These are phyloP conservation scores for Euphrasia confusa DNA, from an alignment of 257 asterid species.

Conservation along the genomic window DNA sequence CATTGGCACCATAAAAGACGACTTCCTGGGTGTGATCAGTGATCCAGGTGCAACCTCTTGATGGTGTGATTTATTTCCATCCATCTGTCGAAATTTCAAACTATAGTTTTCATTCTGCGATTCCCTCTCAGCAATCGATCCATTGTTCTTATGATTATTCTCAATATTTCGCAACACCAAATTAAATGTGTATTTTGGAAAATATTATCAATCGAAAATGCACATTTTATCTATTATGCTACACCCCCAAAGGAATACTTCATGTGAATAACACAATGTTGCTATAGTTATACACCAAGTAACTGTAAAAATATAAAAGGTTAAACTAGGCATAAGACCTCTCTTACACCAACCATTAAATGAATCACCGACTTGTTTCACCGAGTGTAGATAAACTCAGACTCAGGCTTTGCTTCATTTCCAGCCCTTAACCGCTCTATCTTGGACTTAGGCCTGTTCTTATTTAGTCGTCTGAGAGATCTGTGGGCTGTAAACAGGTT, in stretches of 20 bases:
- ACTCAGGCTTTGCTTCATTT: constrained; percentile 56
- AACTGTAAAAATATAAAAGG: constrained; percentile 13
- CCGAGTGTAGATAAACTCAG: constrained; percentile 58
- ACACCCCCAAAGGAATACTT: no score
- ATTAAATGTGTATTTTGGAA: no score
- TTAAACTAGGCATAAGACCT: constrained; percentile 31
- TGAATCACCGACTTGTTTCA: constrained; percentile 31
- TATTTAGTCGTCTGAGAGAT: constrained; percentile 26
- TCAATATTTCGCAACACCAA: no score
- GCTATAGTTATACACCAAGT: background rate
- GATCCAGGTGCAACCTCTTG: constrained; percentile 83
- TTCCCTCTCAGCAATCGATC: no score
- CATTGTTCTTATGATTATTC: no score
- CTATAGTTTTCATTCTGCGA: no score
- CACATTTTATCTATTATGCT: no score
- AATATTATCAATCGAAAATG: no score
- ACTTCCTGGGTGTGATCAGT: constrained; percentile 90
- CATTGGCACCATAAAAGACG: constrained; percentile 89
- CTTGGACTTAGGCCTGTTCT: constrained; percentile 47
- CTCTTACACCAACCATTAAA: constrained; percentile 41
- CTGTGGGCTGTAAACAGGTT: constrained; percentile 42
- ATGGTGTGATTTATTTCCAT: constrained; percentile 9
- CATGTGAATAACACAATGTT: no score
- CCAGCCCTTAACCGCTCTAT: constrained; percentile 30
- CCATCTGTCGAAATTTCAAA: no score